Conservation (phyloP, 306 rosid species). For the Glycine tomentella region DNA sequence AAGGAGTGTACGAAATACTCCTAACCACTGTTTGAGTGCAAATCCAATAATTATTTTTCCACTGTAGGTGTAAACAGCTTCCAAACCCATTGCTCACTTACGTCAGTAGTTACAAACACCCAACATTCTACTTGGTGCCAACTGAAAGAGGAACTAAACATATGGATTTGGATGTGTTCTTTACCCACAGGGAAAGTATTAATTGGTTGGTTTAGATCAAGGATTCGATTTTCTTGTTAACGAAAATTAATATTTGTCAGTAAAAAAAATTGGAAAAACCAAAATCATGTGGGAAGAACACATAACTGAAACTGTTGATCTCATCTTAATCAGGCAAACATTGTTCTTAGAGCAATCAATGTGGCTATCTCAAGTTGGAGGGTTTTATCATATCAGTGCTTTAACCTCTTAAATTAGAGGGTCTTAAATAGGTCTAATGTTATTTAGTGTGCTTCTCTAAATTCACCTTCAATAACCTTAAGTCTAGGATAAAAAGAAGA, state of each 20-base stretch:
- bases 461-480: too few species aligned
- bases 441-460: too few species aligned
- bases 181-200: too few species aligned
- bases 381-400: too few species aligned
- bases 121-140: neutral
- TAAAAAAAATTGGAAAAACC: neutral
- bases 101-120: neutral
- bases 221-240: too few species aligned
- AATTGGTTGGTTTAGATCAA: too few species aligned
- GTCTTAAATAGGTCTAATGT: too few species aligned
- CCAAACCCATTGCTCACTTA: neutral
- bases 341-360: neutral
- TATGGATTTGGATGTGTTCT: neutral
- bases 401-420: too few species aligned
- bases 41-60: slow-evolving; percentile 18
- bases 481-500: too few species aligned
- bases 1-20: neutral
- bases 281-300: neutral
- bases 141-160: neutral
- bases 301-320: slow-evolving; percentile 9
- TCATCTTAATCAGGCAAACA: neutral
- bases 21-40: neutral
- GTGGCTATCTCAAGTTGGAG: too few species aligned
- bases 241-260: neutral
- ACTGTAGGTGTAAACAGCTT: neutral